These are phyloP conservation scores for Saprolegnia parasitica DNA, from an alignment of 352 stramenopile species.

Conservation along the genomic window DNA sequence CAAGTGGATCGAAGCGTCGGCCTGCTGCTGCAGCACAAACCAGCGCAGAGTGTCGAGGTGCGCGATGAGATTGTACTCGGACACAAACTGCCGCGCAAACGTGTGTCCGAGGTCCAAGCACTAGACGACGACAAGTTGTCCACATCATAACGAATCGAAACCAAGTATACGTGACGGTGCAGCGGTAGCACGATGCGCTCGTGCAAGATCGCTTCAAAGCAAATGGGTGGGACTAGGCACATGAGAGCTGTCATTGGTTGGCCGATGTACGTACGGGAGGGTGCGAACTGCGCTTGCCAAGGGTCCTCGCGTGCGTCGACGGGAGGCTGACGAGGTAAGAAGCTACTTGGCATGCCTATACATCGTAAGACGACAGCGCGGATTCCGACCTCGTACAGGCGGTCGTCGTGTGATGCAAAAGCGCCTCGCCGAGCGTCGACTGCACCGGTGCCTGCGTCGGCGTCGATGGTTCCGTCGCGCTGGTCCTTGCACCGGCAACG, in stretches of 20 bases:
- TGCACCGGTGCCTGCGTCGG: not conserved
- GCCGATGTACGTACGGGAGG: not conserved
- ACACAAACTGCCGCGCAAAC: conserved; percentile 1
- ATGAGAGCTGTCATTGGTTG: not conserved
- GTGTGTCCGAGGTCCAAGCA: conserved; percentile 12
- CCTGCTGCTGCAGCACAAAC: conserved; percentile 23
- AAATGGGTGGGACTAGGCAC: not conserved
- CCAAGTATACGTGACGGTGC: not conserved
- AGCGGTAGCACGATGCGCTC: not conserved
- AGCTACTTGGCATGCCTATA: not conserved
- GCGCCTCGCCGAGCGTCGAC: not conserved
- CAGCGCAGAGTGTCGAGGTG: conserved; percentile 11
- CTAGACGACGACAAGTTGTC: conserved; percentile 7
- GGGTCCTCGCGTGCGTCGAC: not conserved
- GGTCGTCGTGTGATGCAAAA: not conserved
- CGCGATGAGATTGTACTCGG: not conserved
- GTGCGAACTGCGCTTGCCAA: not conserved
- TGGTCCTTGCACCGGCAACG: not conserved
- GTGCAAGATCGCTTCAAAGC: not conserved
- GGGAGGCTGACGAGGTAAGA: not conserved
- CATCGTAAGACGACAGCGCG: not conserved
- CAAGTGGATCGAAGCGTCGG: conserved; percentile 14
- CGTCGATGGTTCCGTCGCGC: not conserved
- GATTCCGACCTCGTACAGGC: not conserved
- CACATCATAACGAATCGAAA: not conserved